phyloP scores from a whole-genome alignment of 179 eudicot species.

The Nepenthes alata region DNA sequence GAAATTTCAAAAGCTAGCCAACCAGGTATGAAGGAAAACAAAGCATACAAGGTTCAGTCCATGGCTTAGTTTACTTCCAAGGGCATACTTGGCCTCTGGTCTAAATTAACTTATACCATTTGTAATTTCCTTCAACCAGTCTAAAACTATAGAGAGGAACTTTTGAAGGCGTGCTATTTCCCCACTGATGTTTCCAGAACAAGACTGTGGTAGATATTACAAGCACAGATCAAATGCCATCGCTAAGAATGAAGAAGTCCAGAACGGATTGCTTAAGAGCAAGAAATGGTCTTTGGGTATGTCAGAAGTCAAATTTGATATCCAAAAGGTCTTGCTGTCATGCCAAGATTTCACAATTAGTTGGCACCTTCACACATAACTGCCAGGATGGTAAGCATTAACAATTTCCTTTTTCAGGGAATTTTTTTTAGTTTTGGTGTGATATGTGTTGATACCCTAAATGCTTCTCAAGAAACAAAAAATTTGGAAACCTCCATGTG shows the following conservation, averaged over 20 bases:
- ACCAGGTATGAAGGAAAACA: too few relatives aligned
- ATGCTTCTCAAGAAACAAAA: neutral
- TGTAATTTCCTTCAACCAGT: neutral
- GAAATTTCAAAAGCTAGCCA: too few relatives aligned
- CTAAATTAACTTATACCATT: neutral
- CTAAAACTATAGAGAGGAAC: slow-evolving; percentile 13
- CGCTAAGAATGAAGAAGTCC: slow-evolving; percentile 56
- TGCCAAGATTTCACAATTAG: slow-evolving; percentile 29
- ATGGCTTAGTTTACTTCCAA: too few relatives aligned
- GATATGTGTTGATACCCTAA: neutral
- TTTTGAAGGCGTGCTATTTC: slow-evolving; percentile 18
- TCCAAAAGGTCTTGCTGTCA: slow-evolving; percentile 49
- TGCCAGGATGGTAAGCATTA: slow-evolving; percentile 42
- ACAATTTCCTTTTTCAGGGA: neutral
- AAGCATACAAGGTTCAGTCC: too few relatives aligned
- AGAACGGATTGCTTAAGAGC: slow-evolving; percentile 50
- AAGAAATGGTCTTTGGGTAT: slow-evolving; percentile 52
- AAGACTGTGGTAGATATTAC: slow-evolving; percentile 19
- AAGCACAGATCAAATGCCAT: slow-evolving; percentile 74
- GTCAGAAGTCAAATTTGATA: slow-evolving; percentile 60
- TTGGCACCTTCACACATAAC: slow-evolving; percentile 19
- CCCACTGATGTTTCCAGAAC: slow-evolving; percentile 33
- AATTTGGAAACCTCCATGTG: neutral
- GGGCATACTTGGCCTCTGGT: too few relatives aligned
- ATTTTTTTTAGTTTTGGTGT: neutral